Conservation (phyloP, 164 flowering plant genomes). For the Paratinospora sagittata region DNA sequence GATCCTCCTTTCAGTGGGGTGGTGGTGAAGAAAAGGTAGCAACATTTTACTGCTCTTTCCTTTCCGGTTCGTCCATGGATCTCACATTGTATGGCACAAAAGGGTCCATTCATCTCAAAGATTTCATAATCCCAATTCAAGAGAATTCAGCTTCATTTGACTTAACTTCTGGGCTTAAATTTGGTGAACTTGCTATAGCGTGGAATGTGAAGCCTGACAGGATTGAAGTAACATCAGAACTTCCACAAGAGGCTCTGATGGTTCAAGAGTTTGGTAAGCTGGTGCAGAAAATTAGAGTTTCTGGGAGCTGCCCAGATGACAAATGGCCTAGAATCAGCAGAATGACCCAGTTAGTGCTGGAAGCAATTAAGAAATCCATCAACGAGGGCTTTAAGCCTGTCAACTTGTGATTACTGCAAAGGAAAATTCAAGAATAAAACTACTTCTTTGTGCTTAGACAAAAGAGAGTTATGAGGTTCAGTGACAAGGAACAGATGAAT, state of each 20-base stretch:
- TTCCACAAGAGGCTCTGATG: constrained; percentile 57
- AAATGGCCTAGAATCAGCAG: constrained; percentile 45
- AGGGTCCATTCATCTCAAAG: constrained; percentile 32
- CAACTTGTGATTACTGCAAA: constrained; percentile 6
- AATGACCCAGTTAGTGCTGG: constrained; percentile 46
- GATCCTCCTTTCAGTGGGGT: constrained; percentile 29
- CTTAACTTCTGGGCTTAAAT: constrained; percentile 22
- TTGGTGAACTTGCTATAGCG: constrained; percentile 32
- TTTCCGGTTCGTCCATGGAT: constrained; percentile 30
- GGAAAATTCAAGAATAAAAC: not conserved
- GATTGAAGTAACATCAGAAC: constrained; percentile 16
- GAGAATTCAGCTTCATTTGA: constrained; percentile 35
- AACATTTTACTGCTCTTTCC: constrained; percentile 38
- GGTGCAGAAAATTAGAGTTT: constrained; percentile 23
- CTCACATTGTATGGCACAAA: constrained; percentile 25
- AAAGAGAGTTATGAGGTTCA: not conserved
- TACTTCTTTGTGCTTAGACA: not conserved
- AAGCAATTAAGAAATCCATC: constrained; percentile 44
- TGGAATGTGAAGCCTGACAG: constrained; percentile 34
- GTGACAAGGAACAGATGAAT: not conserved
- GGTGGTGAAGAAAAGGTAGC: constrained; percentile 20
- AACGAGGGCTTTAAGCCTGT: constrained; percentile 38
- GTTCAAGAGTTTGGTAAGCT: constrained; percentile 40
- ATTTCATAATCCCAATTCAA: constrained; percentile 38
- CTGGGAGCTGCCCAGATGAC: constrained; percentile 24